Conservation (phyloP, 2,329 filamentous ascomycete genomes). For the Neonectria neomacrospora region DNA sequence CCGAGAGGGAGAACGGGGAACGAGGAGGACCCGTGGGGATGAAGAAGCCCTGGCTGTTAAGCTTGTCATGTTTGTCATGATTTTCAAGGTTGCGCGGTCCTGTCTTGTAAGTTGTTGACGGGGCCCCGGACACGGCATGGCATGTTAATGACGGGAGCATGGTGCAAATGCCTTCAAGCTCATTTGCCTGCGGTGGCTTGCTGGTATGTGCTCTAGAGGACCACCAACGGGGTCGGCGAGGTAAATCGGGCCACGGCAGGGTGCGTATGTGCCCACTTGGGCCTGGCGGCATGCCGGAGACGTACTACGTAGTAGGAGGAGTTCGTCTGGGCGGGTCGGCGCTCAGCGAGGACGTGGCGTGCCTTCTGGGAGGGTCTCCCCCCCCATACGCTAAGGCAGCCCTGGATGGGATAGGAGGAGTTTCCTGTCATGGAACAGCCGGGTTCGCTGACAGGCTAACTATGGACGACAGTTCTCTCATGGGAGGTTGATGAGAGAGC, state of each 20-base stretch:
- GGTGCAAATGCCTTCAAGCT: slow-evolving; percentile 38
- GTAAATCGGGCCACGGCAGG: slow-evolving; percentile 42
- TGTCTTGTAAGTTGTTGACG: slow-evolving; percentile 14
- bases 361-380: slow-evolving; percentile 22
- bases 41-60: slow-evolving; percentile 4
- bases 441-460: too few species aligned
- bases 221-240: slow-evolving; percentile 10
- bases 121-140: slow-evolving; percentile 31
- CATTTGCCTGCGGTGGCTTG: slow-evolving; percentile 42
- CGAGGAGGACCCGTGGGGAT: not conserved
- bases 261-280: slow-evolving; percentile 38
- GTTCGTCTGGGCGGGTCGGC: slow-evolving; percentile 29
- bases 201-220: slow-evolving; percentile 42
- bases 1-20: slow-evolving; percentile 25
- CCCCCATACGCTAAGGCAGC: slow-evolving; percentile 31
- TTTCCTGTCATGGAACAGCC: too few species aligned
- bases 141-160: slow-evolving; percentile 41
- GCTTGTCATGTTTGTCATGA: slow-evolving; percentile 27
- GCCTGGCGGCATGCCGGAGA: slow-evolving; percentile 37
- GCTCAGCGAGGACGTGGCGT: slow-evolving; percentile 20
- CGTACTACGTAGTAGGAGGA: slow-evolving; percentile 28
- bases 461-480: too few species aligned
- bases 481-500: too few species aligned
- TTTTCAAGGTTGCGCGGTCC: slow-evolving; percentile 4
- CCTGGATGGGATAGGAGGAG: slow-evolving; percentile 15